These are phyloP conservation scores for Solanum sejunctum DNA, from an alignment of 257 asterid species.

Conservation along the genomic window DNA sequence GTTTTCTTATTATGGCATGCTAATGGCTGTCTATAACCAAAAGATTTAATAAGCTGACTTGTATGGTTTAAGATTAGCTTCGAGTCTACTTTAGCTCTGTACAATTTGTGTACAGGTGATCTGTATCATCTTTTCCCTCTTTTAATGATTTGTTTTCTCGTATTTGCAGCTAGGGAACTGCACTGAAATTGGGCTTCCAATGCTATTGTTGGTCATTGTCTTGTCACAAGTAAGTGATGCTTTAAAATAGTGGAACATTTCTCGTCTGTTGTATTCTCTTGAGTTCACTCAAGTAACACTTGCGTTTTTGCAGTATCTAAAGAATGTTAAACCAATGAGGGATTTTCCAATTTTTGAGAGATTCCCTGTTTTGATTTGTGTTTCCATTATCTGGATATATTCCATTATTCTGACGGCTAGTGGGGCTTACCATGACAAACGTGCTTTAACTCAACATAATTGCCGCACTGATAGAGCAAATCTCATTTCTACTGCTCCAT, in stretches of 20 bases:
- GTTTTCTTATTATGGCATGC: not conserved
- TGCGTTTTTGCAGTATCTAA: conserved; percentile 63
- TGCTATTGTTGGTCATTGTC: conserved; percentile 70
- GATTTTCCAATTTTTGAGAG: conserved; percentile 93
- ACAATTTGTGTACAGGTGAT: not conserved
- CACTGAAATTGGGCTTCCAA: conserved; percentile 88
- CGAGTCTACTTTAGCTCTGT: not conserved
- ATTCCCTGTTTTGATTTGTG: conserved; percentile 70
- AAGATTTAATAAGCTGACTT: not conserved
- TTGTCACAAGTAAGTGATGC: conserved; percentile 68
- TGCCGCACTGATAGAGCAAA: conserved; percentile 86
- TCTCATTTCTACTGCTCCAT: conserved; percentile 84
- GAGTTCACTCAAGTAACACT: conserved; percentile 13
- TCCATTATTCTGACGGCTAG: conserved; percentile 75
- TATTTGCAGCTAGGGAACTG: conserved; percentile 83
- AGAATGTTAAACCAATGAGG: conserved; percentile 72
- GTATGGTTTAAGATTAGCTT: not conserved
- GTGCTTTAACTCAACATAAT: conserved; percentile 47
- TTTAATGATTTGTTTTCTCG: not conserved
- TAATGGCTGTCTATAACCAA: not conserved
- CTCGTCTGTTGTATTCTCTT: not conserved
- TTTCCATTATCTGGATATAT: conserved; percentile 72
- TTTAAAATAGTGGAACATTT: not conserved
- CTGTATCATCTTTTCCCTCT: not conserved
- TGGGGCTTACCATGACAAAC: conserved; percentile 70